Base-by-base conservation (phyloP, 2,329 filamentous ascomycete species). In the Botrytis deweyae region DNA sequence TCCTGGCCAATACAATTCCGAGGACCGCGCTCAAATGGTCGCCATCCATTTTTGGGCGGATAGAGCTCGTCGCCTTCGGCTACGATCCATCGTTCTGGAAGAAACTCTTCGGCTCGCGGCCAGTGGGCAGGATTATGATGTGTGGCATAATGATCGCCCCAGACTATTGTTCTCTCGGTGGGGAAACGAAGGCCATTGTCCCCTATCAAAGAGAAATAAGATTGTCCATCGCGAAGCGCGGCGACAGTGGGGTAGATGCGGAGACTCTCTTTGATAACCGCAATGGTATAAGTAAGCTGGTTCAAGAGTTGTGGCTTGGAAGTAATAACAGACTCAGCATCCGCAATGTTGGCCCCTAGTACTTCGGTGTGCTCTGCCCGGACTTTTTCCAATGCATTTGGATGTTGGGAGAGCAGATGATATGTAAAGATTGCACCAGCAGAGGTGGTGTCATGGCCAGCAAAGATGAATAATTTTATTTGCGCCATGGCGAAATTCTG, bases 1-100 rank as follows among this genome's bases (percentile, higher is more conserved):
- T 84, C 84, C 78, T 89, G 87, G 0, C 88, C 88, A n/a, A 89
- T 85, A 77, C 88, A 91, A 69, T 86, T 86, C 14, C 88, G 79
- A 3, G 84, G 83, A 0, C 88, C 88, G 72, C 85, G 83, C 76
- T 87, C 86, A 78, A 90, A 90, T 0, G 86, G 83, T 12, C 87
- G 83, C 83, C 84, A 90, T 1, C 87, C 88, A 65, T 84, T 72
- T n/a, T 76, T 74, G 10, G 33, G 29, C 3, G 77, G 78, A 65
- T 77, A 85, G 83, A 66, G 80, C 74, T 44, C 81, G 80, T 84
- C 76, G 20, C 77, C 80, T 3, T 80, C 79, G 9, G 76, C 79
- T 9, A 81, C 80, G 36, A 85, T 79, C 79, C 82, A 88, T 6
- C 87, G 84, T 64, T 87, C 86, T 0, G 84, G 86, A 5, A 87